These are phyloP conservation scores for Fusarium mundagurra DNA, from an alignment of 2,329 filamentous ascomycete species.

Conservation along the genomic window DNA sequence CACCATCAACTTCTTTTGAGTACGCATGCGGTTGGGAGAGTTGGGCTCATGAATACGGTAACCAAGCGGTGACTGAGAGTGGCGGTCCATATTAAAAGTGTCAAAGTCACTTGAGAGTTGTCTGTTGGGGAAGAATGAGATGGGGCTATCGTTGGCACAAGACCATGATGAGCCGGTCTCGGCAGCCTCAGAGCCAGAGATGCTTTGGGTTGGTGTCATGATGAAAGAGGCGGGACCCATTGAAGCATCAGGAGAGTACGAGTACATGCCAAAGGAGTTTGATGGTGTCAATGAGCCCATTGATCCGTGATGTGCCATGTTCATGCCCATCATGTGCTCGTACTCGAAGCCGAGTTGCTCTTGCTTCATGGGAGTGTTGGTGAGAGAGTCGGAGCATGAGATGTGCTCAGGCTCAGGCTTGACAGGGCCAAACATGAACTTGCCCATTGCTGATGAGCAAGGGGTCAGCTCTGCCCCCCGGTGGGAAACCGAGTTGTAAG, in stretches of 20 bases:
- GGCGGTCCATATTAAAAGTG: slow-evolving; percentile 48
- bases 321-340: slow-evolving; percentile 52
- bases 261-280: slow-evolving; percentile 49
- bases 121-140: slow-evolving; percentile 51
- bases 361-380: slow-evolving; percentile 51
- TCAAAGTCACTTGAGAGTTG: slow-evolving; percentile 48
- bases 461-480: slow-evolving; percentile 50
- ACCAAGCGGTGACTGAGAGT: slow-evolving; percentile 48
- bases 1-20: slow-evolving; percentile 53
- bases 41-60: slow-evolving; percentile 46
- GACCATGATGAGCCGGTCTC: slow-evolving; percentile 52
- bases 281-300: slow-evolving; percentile 54
- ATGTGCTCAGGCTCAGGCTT: slow-evolving; percentile 49
- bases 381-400: slow-evolving; percentile 45
- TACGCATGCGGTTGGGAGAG: slow-evolving; percentile 47
- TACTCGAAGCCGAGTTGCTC: slow-evolving; percentile 50
- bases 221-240: slow-evolving; percentile 49
- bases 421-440: slow-evolving; percentile 48
- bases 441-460: slow-evolving; percentile 46
- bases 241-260: slow-evolving; percentile 47
- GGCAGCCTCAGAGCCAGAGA: slow-evolving; percentile 52
- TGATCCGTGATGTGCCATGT: slow-evolving; percentile 45
- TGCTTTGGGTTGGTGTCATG: slow-evolving; percentile 53
- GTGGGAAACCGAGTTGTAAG: slow-evolving; percentile 41
- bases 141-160: slow-evolving; percentile 53